Evolutionary conservation across 371 early-diverging fungal genomes (phyloP).

Genomic region (Haplosporangium sp.): DNA sequence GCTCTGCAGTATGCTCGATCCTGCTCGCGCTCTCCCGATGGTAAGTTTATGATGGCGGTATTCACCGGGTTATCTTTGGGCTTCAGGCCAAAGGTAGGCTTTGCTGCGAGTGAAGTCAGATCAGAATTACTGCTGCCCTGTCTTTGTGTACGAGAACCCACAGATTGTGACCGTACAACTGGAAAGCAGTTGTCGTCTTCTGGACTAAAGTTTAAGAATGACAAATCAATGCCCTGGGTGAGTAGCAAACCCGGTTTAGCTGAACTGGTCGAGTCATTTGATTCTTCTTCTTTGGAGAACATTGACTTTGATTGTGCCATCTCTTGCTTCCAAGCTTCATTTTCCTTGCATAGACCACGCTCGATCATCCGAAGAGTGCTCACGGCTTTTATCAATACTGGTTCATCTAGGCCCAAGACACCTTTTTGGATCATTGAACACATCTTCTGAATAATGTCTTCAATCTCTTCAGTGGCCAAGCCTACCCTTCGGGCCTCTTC

Average conservation of each 20-base stretch:
- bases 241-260: conserved; percentile 16
- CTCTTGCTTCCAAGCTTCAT: conserved; percentile 14
- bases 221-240: conserved; percentile 40
- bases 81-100: background rate
- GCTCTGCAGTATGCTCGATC: conserved; percentile 35
- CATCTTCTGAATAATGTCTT: conserved; percentile 46
- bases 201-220: conserved; percentile 27
- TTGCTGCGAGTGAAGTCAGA: background rate
- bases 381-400: conserved; percentile 39
- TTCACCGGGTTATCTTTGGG: conserved; percentile 12
- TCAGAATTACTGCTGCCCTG: background rate
- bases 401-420: conserved; percentile 41
- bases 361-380: conserved; percentile 44
- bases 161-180: background rate
- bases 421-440: conserved; percentile 49
- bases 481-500: conserved; percentile 40
- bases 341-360: conserved; percentile 28
- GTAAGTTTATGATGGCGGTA: conserved; percentile 13
- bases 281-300: background rate
- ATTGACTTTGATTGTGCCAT: conserved; percentile 22
- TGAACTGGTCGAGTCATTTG: background rate
- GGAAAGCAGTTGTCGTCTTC: conserved; percentile 3
- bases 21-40: conserved; percentile 17
- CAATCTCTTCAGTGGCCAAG: conserved; percentile 40
- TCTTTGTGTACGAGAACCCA: background rate